Percentiles rank a stretch among this genome's conserved stretches.
phyloP scores from a whole-genome alignment of 805 yeast genomes.

The Tetrapisispora phaffii region DNA sequence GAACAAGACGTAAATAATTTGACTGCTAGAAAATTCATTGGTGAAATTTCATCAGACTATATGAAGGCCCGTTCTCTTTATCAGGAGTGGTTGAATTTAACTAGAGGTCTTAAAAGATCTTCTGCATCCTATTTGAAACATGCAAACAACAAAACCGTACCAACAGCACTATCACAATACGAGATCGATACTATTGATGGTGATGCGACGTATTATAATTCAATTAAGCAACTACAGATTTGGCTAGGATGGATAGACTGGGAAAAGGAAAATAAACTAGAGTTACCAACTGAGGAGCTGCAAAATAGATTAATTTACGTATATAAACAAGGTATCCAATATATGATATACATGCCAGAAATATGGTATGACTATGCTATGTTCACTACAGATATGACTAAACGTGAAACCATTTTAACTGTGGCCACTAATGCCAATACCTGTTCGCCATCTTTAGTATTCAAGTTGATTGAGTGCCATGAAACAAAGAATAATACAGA shows the following conservation, averaged over 20 bases:
- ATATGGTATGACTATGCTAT: slow-evolving; percentile 33
- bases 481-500: slow-evolving; percentile 49
- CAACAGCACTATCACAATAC: slow-evolving; percentile 7
- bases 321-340: slow-evolving; percentile 53
- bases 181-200: slow-evolving; percentile 7
- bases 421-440: slow-evolving; percentile 60
- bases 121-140: slow-evolving; percentile 20
- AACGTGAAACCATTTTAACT: slow-evolving; percentile 31
- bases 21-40: slow-evolving; percentile 75
- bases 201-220: neutral
- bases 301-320: slow-evolving; percentile 56
- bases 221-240: slow-evolving; percentile 33
- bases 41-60: slow-evolving; percentile 72
- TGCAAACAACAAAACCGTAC: slow-evolving; percentile 22
- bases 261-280: slow-evolving; percentile 65
- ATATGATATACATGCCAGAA: slow-evolving; percentile 25
- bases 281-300: slow-evolving; percentile 40
- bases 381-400: slow-evolving; percentile 18
- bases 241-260: slow-evolving; percentile 75
- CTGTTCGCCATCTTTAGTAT: slow-evolving; percentile 53
- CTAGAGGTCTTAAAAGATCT: slow-evolving; percentile 40
- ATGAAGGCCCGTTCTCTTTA: slow-evolving; percentile 78
- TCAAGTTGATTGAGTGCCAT: slow-evolving; percentile 56
- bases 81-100: slow-evolving; percentile 56
- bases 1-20: slow-evolving; percentile 66